Evolutionary conservation across 352 stramenopile species (phyloP), one percentile per base, ranked within the genome.

Genomic region (Globisporangium barbulae): DNA sequence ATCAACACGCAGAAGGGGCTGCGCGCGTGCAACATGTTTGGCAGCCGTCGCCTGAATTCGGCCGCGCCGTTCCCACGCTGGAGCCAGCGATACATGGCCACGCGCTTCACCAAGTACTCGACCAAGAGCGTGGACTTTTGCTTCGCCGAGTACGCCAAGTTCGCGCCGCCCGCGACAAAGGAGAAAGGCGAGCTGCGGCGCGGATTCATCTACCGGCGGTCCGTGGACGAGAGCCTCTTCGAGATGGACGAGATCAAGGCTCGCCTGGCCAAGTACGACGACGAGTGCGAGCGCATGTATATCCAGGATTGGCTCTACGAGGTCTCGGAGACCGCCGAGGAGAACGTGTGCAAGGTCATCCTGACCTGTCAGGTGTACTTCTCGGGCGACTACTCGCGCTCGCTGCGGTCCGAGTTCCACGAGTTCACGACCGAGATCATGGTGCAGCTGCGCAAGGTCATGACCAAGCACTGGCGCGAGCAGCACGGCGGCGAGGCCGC

Each of bases 191-290:
- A 60, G 65, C 57, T 70, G 41, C 65, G 70, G 1, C 75, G 76
- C n/a, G 84, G 76, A 13, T 90, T 86, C 63, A 74, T 93, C 48
- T 93, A 93, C 68, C 80, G 84, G 1, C 78, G 84, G 48, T 93
- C 81, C 5, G 73, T 91, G n/a, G 83, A 89, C 41, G 75, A 84
- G 41, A 61, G 71, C 17, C 61, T 88, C 4, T 85, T 74, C 50
- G 73, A 73, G 53, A 73, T 74, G 58, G 65, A 71, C 17, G 69
- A 69, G 42, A 73, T 77, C 71, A 65, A 86, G 59, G 65, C 79
- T 47, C 64, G 72, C 64, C 54, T 90, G 69, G 42, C 61, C 41
- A 73, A 88, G 57, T 76, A 76, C 45, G 74, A 76, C 57, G 65
- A 73, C 19, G 73, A 78, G 25, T 80, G 74, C 41, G 61, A 78